phyloP scores from a whole-genome alignment of 2,329 filamentous ascomycete genomes.

The Mollisia scopiformis region DNA sequence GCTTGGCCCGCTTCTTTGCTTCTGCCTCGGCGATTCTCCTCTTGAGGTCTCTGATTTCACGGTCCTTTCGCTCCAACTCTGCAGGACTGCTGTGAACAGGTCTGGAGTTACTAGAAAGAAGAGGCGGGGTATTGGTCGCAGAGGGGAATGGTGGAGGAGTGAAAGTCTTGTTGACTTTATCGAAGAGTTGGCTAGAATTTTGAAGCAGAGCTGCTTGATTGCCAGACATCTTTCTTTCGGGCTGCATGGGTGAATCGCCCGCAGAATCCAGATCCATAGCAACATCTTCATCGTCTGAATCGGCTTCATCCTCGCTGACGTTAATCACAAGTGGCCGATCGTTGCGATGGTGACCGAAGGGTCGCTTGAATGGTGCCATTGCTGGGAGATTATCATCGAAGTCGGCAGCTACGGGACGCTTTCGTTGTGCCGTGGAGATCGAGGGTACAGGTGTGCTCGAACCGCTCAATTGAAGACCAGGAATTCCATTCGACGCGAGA shows the following conservation, averaged over 20 bases:
- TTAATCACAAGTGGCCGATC: slow-evolving; percentile 77
- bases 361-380: slow-evolving; percentile 48
- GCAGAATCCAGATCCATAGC: slow-evolving; percentile 67
- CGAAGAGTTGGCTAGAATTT: slow-evolving; percentile 38
- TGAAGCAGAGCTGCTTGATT: slow-evolving; percentile 37
- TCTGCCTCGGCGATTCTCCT: slow-evolving; percentile 39
- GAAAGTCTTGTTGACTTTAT: slow-evolving; percentile 25
- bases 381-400: slow-evolving; percentile 60
- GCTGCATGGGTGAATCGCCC: slow-evolving; percentile 41
- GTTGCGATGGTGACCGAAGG: slow-evolving; percentile 61
- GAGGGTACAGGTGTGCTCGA: background rate
- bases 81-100: slow-evolving; percentile 30
- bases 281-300: slow-evolving; percentile 61
- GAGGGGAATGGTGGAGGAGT: slow-evolving; percentile 30
- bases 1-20: slow-evolving; percentile 29
- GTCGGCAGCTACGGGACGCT: slow-evolving; percentile 71
- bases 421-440: slow-evolving; percentile 37
- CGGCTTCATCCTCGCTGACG: slow-evolving; percentile 75
- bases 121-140: slow-evolving; percentile 28
- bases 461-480: background rate
- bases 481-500: slow-evolving; percentile 23
- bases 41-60: slow-evolving; percentile 64
- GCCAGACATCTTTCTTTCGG: slow-evolving; percentile 26
- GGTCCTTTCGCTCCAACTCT: slow-evolving; percentile 54
- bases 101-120: slow-evolving; percentile 20